phyloP scores from a whole-genome alignment of 2,329 filamentous ascomycete genomes.

The Xylaria sp. region DNA sequence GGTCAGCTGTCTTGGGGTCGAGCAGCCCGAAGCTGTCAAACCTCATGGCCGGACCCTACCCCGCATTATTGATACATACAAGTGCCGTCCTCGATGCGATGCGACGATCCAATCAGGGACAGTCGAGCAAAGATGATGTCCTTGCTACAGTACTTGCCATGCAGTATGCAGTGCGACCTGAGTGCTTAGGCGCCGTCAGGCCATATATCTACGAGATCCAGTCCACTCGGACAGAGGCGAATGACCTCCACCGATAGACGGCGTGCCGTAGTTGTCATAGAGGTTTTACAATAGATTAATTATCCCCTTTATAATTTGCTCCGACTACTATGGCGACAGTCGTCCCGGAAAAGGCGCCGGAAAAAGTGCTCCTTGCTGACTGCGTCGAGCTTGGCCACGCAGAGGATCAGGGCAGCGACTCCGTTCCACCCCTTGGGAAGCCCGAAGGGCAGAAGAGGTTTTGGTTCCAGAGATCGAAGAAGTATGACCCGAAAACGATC shows the following conservation, averaged over 20 bases:
- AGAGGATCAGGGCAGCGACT: conserved; percentile 16
- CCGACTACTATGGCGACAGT: conserved; percentile 29
- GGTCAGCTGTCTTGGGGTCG: conserved; percentile 3
- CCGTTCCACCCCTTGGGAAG: conserved; percentile 30
- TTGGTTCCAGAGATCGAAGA: conserved; percentile 38
- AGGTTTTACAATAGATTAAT: no score
- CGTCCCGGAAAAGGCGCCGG: conserved; percentile 17
- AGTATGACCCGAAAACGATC: conserved; percentile 29
- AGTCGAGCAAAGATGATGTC: not conserved
- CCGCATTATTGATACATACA: conserved; percentile 18
- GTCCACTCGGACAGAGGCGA: not conserved
- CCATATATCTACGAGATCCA: not conserved
- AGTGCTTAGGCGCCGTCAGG: no score
- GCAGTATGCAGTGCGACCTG: no score
- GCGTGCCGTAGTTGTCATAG: no score
- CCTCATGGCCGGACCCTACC: conserved; percentile 22
- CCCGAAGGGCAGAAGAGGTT: conserved; percentile 34
- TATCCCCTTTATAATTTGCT: not conserved
- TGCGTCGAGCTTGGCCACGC: conserved; percentile 16
- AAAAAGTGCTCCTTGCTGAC: conserved; percentile 21
- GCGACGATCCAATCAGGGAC: not conserved
- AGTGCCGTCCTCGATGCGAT: not conserved
- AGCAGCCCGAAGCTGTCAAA: conserved; percentile 5
- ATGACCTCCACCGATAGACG: not conserved
- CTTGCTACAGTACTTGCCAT: no score